Conservation (phyloP, 768 basidiomycete species). For the Pseudohyphozyma bogoriensis region DNA sequence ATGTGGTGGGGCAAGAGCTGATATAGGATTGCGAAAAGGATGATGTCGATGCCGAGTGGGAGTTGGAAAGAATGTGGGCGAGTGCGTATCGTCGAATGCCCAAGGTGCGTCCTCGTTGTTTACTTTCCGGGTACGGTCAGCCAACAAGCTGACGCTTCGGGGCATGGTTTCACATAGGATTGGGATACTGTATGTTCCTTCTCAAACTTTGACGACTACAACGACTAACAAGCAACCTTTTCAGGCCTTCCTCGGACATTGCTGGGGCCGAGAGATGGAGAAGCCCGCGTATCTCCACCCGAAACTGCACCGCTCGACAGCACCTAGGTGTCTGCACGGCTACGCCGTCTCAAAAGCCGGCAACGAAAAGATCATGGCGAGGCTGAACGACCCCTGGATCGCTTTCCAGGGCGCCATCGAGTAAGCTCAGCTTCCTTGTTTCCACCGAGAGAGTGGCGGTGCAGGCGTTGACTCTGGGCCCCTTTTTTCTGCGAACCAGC, state of each 20-base stretch:
- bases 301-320: conserved; percentile 25
- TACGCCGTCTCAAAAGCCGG: conserved; percentile 30
- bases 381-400: conserved; percentile 26
- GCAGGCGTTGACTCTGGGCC: too few relatives aligned
- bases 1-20: too few relatives aligned
- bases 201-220: too few relatives aligned
- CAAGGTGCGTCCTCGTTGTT: not conserved
- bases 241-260: conserved; percentile 29
- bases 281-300: conserved; percentile 32
- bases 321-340: conserved; percentile 32
- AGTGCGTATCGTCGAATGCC: conserved; percentile 22
- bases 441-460: too few relatives aligned
- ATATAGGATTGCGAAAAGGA: too few relatives aligned
- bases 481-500: too few relatives aligned
- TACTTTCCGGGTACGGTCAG: not conserved
- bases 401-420: conserved; percentile 32
- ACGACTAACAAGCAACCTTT: too few relatives aligned
- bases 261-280: conserved; percentile 31
- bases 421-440: too few relatives aligned
- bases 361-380: conserved; percentile 7
- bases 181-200: too few relatives aligned
- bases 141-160: not conserved
- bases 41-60: conserved; percentile 35
- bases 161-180: conserved; percentile 22
- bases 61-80: conserved; percentile 30